Percentiles rank a stretch among this genome's conserved stretches.
Evolutionary conservation across 257 asterid genomes (phyloP).

Genomic region (Apocynum venetum): DNA sequence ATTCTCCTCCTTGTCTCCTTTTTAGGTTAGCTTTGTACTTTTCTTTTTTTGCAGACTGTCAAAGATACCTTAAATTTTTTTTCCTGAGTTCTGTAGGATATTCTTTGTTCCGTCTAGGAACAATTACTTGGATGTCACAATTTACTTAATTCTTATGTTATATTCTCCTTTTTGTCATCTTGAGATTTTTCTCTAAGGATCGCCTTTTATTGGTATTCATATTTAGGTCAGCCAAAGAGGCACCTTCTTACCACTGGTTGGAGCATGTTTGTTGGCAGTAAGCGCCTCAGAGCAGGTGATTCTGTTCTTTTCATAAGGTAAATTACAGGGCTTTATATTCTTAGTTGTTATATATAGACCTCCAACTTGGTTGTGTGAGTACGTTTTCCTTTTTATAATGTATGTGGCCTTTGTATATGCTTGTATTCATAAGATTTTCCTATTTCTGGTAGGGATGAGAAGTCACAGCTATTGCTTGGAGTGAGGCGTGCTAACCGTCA

Average conservation of each 20-base stretch:
- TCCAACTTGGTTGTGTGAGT: not conserved
- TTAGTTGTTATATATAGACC: not conserved
- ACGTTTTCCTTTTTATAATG: not conserved
- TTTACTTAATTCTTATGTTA: not conserved
- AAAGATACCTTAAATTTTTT: not conserved
- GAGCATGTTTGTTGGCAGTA: conserved; percentile 98
- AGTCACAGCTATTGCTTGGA: conserved; percentile 78
- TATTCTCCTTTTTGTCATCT: not conserved
- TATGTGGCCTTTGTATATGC: not conserved
- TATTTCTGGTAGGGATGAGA: conserved; percentile 58
- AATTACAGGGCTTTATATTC: conserved; percentile 3
- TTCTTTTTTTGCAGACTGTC: not conserved
- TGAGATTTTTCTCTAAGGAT: not conserved
- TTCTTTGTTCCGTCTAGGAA: not conserved
- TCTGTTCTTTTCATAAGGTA: conserved; percentile 92
- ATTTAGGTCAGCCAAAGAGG: conserved; percentile 89
- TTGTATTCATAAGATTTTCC: not conserved
- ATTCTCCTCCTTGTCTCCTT: not conserved
- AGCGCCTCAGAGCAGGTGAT: conserved; percentile 93
- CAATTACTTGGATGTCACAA: not conserved
- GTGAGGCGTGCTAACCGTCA: conserved; percentile 92
- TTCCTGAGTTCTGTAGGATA: not conserved
- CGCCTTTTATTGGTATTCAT: conserved; percentile 15
- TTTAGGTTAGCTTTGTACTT: not conserved
- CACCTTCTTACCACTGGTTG: conserved; percentile 97